Conservation (phyloP, 352 stramenopile genomes). For the Pythium insidiosum region DNA sequence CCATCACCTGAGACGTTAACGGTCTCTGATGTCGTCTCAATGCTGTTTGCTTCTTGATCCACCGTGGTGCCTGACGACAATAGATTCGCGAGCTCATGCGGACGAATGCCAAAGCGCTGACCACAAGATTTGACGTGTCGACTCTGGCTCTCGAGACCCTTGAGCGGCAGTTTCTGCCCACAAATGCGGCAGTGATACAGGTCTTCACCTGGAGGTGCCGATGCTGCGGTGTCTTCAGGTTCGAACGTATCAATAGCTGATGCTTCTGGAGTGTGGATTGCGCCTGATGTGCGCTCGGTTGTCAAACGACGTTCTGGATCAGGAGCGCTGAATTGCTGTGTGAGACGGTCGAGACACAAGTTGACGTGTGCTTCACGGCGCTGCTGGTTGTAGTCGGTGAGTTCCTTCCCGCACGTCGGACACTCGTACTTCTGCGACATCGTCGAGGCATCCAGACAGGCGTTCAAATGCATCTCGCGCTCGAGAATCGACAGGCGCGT, state of each 20-base stretch:
- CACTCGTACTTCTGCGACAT: conserved; percentile 47
- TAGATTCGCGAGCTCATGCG: conserved; percentile 28
- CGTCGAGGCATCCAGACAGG: too few relatives aligned
- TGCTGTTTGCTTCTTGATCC: conserved; percentile 1
- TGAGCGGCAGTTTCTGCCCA: conserved; percentile 30
- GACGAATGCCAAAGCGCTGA: conserved; percentile 51
- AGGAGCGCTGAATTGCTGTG: conserved; percentile 3
- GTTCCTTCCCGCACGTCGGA: conserved; percentile 40
- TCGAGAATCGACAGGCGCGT: conserved; percentile 33
- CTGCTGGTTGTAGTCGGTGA: conserved; percentile 62
- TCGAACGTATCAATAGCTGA: too few relatives aligned
- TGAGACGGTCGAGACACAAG: conserved; percentile 41
- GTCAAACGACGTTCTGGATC: not conserved
- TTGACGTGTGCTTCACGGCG: conserved; percentile 62
- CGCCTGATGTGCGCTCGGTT: not conserved
- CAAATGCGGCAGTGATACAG: conserved; percentile 66
- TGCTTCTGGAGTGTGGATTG: too few relatives aligned
- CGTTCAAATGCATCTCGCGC: conserved; percentile 62
- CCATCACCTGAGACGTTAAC: too few relatives aligned
- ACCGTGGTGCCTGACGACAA: not conserved
- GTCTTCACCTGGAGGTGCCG: too few relatives aligned
- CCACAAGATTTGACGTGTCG: conserved; percentile 77
- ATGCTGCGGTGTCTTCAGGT: too few relatives aligned
- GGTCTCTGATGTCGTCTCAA: too few relatives aligned
- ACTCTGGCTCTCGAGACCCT: conserved; percentile 36